These are phyloP conservation scores for Paralagenidium karlingii DNA, from an alignment of 352 stramenopile genomes.

Conservation along the genomic window DNA sequence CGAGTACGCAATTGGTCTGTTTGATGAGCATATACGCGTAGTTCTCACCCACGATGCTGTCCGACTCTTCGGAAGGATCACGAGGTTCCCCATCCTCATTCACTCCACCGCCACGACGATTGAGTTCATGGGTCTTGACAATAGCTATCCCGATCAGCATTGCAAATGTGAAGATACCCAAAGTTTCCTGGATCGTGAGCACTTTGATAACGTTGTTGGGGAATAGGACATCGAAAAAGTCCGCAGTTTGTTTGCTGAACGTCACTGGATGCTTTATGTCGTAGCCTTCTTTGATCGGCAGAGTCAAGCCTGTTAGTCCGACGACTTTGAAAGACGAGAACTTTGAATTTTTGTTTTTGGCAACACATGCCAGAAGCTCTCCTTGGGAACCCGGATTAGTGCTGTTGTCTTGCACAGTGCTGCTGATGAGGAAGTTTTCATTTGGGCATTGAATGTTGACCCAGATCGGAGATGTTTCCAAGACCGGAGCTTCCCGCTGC, in stretches of 20 bases:
- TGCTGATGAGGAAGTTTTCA: conserved; percentile 20
- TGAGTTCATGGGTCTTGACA: conserved; percentile 38
- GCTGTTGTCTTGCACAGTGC: conserved; percentile 10
- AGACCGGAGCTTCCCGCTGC: conserved; percentile 4
- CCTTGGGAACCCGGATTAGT: conserved; percentile 13
- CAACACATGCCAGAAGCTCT: too few relatives aligned
- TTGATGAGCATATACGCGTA: conserved; percentile 39
- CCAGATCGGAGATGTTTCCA: conserved; percentile 9
- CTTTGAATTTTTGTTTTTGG: too few relatives aligned
- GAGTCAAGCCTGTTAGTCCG: conserved; percentile 36
- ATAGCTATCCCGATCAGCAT: conserved; percentile 36
- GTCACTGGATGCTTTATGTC: conserved; percentile 18
- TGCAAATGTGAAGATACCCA: conserved; percentile 39
- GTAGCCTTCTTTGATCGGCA: conserved; percentile 11
- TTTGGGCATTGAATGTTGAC: conserved; percentile 43
- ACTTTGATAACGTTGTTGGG: conserved; percentile 41
- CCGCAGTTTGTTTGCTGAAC: conserved; percentile 26
- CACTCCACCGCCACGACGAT: too few relatives aligned
- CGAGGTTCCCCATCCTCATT: too few relatives aligned
- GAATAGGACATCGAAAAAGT: conserved; percentile 37
- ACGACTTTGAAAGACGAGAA: conserved; percentile 19
- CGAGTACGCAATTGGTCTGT: conserved; percentile 41
- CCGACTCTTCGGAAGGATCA: conserved; percentile 11
- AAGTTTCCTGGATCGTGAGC: conserved; percentile 26
- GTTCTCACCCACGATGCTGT: conserved; percentile 14